Evolutionary conservation across 2,329 filamentous ascomycete genomes (phyloP).

Genomic region (Beauveria varroae): DNA sequence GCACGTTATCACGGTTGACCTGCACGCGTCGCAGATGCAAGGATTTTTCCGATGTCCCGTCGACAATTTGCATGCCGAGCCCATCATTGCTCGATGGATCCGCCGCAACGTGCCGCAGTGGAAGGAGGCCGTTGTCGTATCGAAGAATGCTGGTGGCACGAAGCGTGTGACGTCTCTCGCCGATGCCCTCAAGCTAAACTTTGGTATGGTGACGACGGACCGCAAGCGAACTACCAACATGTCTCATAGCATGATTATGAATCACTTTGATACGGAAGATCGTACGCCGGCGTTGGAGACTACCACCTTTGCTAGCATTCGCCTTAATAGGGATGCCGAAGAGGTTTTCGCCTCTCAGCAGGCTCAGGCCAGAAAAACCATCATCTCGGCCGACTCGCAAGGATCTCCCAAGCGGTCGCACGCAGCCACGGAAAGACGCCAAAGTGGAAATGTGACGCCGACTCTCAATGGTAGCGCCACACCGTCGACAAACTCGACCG

Average conservation of each 20-base stretch:
- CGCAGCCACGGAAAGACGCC: neutral
- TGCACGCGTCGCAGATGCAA: slow-evolving; percentile 98
- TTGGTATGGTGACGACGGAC: slow-evolving; percentile 90
- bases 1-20: slow-evolving; percentile 94
- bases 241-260: slow-evolving; percentile 72
- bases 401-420: slow-evolving; percentile 10
- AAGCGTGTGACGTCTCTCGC: slow-evolving; percentile 95
- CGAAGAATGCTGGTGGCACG: slow-evolving; percentile 95
- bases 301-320: slow-evolving; percentile 16
- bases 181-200: slow-evolving; percentile 93
- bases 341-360: slow-evolving; percentile 19
- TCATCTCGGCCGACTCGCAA: slow-evolving; percentile 8
- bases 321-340: slow-evolving; percentile 14
- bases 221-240: slow-evolving; percentile 57
- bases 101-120: slow-evolving; percentile 79
- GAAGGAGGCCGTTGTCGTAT: slow-evolving; percentile 90
- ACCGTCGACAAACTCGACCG: slow-evolving; percentile 16
- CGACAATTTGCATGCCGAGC: slow-evolving; percentile 94
- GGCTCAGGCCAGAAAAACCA: neutral
- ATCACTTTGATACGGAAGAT: slow-evolving; percentile 55
- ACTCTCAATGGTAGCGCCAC: slow-evolving; percentile 2
- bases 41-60: slow-evolving; percentile 98
- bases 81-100: slow-evolving; percentile 93
- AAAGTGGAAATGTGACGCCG: neutral
- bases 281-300: slow-evolving; percentile 36